These are phyloP conservation scores for Viola pubescens DNA, from an alignment of 441 rosid species.

Conservation along the genomic window DNA sequence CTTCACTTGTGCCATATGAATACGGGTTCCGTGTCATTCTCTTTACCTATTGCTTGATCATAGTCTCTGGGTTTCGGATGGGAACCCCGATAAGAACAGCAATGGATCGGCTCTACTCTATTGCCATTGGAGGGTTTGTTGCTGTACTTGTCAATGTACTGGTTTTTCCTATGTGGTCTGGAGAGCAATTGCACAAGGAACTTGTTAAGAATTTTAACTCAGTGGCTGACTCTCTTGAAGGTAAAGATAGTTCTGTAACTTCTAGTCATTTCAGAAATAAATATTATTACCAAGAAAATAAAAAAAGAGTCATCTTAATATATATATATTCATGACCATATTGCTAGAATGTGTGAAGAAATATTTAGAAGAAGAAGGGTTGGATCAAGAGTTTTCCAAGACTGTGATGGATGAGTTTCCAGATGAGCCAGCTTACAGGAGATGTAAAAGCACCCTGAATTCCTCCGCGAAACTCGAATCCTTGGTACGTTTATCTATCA, in stretches of 20 bases:
- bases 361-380: conserved; percentile 45
- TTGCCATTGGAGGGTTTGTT: conserved; percentile 55
- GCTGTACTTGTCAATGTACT: conserved; percentile 56
- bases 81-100: conserved; percentile 52
- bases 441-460: conserved; percentile 39
- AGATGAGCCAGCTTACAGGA: conserved; percentile 54
- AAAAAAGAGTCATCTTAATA: not conserved
- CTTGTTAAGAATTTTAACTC: conserved; percentile 39
- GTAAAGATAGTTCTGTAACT: conserved; percentile 17
- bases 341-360: conserved; percentile 56
- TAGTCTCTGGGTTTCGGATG: conserved; percentile 54
- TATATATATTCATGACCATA: not conserved
- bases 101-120: conserved; percentile 59
- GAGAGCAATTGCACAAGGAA: conserved; percentile 53
- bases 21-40: conserved; percentile 57
- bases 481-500: conserved; percentile 26
- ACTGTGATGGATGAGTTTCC: conserved; percentile 54
- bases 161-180: conserved; percentile 56
- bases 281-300: no score
- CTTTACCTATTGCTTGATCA: conserved; percentile 60
- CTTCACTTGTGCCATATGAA: conserved; percentile 54
- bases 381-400: conserved; percentile 42
- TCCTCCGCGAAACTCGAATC: conserved; percentile 51
- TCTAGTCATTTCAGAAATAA: not conserved
- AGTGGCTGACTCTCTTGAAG: conserved; percentile 61